phyloP scores from a whole-genome alignment of 2,329 filamentous ascomycete species.

The Neoscytalidium dimidiatum region DNA sequence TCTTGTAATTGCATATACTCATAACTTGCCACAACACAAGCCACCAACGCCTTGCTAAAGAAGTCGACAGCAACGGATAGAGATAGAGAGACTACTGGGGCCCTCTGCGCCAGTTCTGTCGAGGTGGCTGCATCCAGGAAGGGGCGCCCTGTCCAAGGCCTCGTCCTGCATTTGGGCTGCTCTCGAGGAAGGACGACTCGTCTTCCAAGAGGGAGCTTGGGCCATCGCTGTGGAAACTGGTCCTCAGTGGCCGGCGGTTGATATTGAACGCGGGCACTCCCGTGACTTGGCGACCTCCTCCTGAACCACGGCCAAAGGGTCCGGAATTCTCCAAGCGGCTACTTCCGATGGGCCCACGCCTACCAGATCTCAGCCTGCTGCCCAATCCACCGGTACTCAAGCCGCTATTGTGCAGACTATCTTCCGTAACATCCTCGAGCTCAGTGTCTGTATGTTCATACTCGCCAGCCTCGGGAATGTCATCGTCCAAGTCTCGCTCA shows the following conservation, averaged over 20 bases:
- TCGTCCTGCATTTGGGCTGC: constrained; percentile 8
- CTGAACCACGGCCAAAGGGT: background rate
- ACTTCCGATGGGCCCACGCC: background rate
- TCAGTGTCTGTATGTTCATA: constrained; percentile 59
- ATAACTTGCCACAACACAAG: background rate
- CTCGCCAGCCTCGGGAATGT: constrained; percentile 52
- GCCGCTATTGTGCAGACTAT: constrained; percentile 11
- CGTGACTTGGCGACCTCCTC: constrained; percentile 3
- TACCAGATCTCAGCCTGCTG: constrained; percentile 1
- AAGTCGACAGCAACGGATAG: background rate
- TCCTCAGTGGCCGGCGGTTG: constrained; percentile 1
- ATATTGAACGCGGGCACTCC: constrained; percentile 11
- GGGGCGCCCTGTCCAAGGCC: constrained; percentile 4
- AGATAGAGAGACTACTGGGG: background rate
- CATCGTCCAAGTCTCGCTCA: constrained; percentile 51
- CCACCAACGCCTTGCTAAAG: constrained; percentile 5
- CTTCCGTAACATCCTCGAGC: constrained; percentile 37
- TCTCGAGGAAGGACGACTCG: constrained; percentile 10
- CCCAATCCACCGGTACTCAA: background rate
- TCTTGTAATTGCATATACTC: constrained; percentile 11
- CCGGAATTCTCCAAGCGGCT: background rate
- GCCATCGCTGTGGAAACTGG: constrained; percentile 16
- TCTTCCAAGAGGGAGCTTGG: constrained; percentile 17
- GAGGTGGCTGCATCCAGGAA: constrained; percentile 18
- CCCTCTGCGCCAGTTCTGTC: constrained; percentile 1